Percentiles rank a stretch among this genome's conserved stretches.
phyloP scores from a whole-genome alignment of 306 rosid species.

The Sesbania bispinosa region DNA sequence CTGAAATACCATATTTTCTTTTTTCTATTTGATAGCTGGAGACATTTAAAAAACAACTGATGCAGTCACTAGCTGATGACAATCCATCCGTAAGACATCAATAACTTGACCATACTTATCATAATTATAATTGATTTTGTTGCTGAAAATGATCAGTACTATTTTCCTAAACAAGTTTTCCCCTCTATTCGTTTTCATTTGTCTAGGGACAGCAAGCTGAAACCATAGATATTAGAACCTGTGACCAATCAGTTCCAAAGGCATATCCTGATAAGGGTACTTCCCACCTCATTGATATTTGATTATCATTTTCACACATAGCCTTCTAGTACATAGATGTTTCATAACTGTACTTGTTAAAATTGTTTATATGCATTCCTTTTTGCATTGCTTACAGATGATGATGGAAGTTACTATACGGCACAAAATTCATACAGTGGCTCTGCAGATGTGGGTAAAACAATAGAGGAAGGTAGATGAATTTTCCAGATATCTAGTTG shows the following conservation, averaged over 20 bases:
- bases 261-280: slow-evolving; percentile 85
- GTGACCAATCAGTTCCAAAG: slow-evolving; percentile 86
- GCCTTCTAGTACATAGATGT: neutral
- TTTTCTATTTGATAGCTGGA: slow-evolving; percentile 65
- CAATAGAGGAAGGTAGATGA: slow-evolving; percentile 69
- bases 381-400: slow-evolving; percentile 54
- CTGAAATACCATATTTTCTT: neutral
- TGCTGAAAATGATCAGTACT: neutral
- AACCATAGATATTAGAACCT: slow-evolving; percentile 90
- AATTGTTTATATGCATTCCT: slow-evolving; percentile 21
- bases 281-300: slow-evolving; percentile 20
- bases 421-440: slow-evolving; percentile 46
- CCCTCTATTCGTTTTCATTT: neutral
- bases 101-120: slow-evolving; percentile 8
- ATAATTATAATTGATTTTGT: slow-evolving; percentile 3
- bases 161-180: neutral
- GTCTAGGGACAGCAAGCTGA: slow-evolving; percentile 54
- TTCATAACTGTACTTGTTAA: neutral
- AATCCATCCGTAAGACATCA: slow-evolving; percentile 65
- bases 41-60: slow-evolving; percentile 82
- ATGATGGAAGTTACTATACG: slow-evolving; percentile 48
- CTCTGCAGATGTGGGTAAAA: slow-evolving; percentile 38
- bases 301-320: neutral
- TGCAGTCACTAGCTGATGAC: slow-evolving; percentile 88
- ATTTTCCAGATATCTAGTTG: slow-evolving; percentile 14